Percentiles rank a stretch among this genome's conserved stretches.
Evolutionary conservation across 345 rosid species (phyloP).

Genomic region (Gossypioides kirkii): DNA sequence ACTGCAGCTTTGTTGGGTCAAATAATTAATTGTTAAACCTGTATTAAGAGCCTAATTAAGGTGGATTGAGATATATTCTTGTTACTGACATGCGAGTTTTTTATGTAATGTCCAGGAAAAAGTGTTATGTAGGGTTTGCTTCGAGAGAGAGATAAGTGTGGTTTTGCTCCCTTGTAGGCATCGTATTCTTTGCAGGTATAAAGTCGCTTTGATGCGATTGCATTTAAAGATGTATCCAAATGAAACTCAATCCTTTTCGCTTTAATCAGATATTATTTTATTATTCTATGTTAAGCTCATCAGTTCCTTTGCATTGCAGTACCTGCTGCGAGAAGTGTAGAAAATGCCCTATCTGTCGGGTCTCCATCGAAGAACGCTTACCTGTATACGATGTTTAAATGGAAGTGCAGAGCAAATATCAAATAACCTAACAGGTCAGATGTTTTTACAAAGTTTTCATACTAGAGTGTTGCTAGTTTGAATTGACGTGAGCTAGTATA

Average conservation of each 20-base stretch:
- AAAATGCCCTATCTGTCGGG: conserved; percentile 88
- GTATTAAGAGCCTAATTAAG: background rate
- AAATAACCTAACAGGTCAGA: conserved; percentile 10
- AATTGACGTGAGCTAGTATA: background rate
- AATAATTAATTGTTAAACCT: background rate
- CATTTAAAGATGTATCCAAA: background rate
- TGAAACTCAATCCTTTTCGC: background rate
- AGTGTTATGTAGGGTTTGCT: conserved; percentile 88
- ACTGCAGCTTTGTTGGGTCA: background rate
- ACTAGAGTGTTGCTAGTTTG: background rate
- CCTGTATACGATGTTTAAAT: conserved; percentile 81
- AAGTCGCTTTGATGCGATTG: background rate
- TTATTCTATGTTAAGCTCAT: conserved; percentile 6
- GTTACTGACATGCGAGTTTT: conserved; percentile 2
- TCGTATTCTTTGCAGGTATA: conserved; percentile 82
- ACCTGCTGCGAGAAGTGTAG: conserved; percentile 84
- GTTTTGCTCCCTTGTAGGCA: conserved; percentile 96
- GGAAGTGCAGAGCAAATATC: background rate
- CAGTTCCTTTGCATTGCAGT: conserved; percentile 40
- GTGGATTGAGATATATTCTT: background rate
- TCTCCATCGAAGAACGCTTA: conserved; percentile 65
- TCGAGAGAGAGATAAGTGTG: conserved; percentile 78
- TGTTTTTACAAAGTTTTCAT: conserved; percentile 1
- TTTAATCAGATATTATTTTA: background rate
- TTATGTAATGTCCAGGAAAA: conserved; percentile 58